A percentile compares a stretch with the other conserved stretches of the same genome.
Conservation (phyloP, 2,329 filamentous ascomycete genomes). For the Tolypocladium tropicale region DNA sequence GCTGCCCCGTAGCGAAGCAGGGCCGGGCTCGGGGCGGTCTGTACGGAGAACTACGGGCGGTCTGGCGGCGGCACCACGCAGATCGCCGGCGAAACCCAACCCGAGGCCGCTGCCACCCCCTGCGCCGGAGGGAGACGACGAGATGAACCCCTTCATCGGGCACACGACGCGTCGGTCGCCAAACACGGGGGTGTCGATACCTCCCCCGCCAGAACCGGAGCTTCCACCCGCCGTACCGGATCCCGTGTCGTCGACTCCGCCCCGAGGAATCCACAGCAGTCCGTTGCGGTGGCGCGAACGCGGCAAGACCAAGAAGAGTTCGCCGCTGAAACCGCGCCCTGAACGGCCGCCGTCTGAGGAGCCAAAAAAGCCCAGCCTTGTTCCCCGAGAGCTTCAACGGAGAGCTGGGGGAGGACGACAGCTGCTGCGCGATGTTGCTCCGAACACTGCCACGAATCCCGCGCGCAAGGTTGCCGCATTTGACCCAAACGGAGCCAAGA, state of each 20-base stretch:
- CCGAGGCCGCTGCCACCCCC: constrained; percentile 38
- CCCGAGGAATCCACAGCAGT: constrained; percentile 49
- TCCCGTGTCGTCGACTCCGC: constrained; percentile 42
- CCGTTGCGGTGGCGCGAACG: constrained; percentile 35
- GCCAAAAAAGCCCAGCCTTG: neutral
- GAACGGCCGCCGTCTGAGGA: constrained; percentile 13
- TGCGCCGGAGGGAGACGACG: constrained; percentile 16
- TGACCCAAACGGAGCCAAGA: constrained; percentile 38
- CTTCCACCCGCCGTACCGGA: constrained; percentile 49
- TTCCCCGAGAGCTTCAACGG: neutral
- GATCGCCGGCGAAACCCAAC: constrained; percentile 30
- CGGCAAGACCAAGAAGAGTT: constrained; percentile 29
- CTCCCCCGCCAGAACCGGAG: constrained; percentile 45
- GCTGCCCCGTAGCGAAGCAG: constrained; percentile 4
- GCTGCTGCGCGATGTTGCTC: neutral
- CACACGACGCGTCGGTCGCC: constrained; percentile 17
- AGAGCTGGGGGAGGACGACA: neutral
- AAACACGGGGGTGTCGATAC: constrained; percentile 17
- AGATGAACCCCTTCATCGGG: constrained; percentile 19
- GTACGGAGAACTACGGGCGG: constrained; percentile 13
- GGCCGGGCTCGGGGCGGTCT: constrained; percentile 8
- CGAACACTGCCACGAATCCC: constrained; percentile 16
- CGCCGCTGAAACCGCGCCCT: constrained; percentile 37
- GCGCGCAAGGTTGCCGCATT: constrained; percentile 30
- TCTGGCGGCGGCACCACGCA: constrained; percentile 24